A percentile compares a stretch with the other conserved stretches of the same genome.
These are phyloP conservation scores for Colletotrichum orchidophilum DNA, from an alignment of 2,329 filamentous ascomycete genomes.

Conservation along the genomic window DNA sequence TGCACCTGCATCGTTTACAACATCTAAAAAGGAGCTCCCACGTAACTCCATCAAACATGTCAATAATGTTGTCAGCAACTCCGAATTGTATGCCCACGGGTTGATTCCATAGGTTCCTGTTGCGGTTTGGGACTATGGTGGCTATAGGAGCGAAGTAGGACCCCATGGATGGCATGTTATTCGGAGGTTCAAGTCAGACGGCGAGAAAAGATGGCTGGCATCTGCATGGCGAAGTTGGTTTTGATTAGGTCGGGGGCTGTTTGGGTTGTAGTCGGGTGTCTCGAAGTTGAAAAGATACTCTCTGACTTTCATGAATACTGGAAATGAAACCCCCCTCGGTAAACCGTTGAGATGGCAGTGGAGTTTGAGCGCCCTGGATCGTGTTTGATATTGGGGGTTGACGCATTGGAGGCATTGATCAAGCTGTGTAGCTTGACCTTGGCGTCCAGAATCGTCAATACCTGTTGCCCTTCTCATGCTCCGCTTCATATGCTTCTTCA, in stretches of 20 bases:
- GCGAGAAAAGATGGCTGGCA: no score
- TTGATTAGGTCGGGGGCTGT: not conserved
- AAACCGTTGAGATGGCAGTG: not conserved
- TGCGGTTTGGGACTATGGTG: conserved; percentile 20
- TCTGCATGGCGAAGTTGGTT: not conserved
- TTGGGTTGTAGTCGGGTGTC: no score
- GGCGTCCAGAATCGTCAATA: not conserved
- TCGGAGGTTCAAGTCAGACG: not conserved
- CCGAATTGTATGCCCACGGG: not conserved
- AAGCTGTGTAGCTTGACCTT: not conserved
- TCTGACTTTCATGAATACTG: not conserved
- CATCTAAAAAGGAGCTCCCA: conserved; percentile 23
- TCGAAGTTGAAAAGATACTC: not conserved
- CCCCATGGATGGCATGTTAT: not conserved
- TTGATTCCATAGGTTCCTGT: not conserved
- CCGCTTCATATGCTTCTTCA: not conserved
- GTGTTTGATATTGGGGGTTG: not conserved
- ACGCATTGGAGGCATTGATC: not conserved
- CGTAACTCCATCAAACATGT: conserved; percentile 30
- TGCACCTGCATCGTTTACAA: conserved; percentile 13
- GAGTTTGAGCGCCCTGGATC: not conserved
- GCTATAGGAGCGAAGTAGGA: conserved; percentile 14
- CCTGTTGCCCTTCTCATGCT: not conserved
- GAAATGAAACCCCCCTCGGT: not conserved
- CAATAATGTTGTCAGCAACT: not conserved